Evolutionary conservation across 1,284 basidiomycete species (phyloP), one percentile per base, ranked within the genome.

Genomic region (Apiotrichum siamense): DNA sequence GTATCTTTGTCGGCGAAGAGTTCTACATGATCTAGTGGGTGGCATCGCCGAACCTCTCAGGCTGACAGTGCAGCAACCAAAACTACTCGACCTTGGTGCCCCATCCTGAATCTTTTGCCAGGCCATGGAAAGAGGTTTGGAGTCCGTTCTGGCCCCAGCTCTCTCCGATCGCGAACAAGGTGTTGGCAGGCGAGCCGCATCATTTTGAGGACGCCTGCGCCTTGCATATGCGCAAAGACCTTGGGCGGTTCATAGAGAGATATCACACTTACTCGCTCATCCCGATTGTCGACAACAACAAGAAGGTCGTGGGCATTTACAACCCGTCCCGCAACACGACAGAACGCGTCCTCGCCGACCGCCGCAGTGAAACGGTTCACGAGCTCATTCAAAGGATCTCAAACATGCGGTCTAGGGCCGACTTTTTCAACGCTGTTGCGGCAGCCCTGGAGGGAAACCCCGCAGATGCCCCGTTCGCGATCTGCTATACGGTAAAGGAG

Each of bases 201-300:
- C 25, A 58, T 32, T 54, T 52, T 9, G 58, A 64, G 35, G 59
- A 70, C 47, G 68, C 67, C 39, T 51, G 61, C 4, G 10, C 66
- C 24, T 47, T 66, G 27, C 63, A 52, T 41, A 33, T 53, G 32
- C 46, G 49, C 21, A 44, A 52, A 23, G 62, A 57, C 4, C 44
- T 58, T 15, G 63, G 57, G 10, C 50, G 47, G 1, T 47, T 54
- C 11, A 24, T 59, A 17, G 70, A 72, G 48, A 44, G 54, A 11
- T 69, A 72, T 45, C 66, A 67, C 26, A 57, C 58, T 23, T 72
- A 62, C 61, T 59, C 66, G 35, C 65, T 59, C 21, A 59, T 66
- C 3, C 70, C 70, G 7, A 65, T 72, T 39, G 37, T 40, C 3
- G 60, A 44, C 20, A 13, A 18, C 11, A 20, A 38, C 24, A 57